Conservation (phyloP, 192 early-diverging fungal genomes). For the Coemansia sp. region DNA sequence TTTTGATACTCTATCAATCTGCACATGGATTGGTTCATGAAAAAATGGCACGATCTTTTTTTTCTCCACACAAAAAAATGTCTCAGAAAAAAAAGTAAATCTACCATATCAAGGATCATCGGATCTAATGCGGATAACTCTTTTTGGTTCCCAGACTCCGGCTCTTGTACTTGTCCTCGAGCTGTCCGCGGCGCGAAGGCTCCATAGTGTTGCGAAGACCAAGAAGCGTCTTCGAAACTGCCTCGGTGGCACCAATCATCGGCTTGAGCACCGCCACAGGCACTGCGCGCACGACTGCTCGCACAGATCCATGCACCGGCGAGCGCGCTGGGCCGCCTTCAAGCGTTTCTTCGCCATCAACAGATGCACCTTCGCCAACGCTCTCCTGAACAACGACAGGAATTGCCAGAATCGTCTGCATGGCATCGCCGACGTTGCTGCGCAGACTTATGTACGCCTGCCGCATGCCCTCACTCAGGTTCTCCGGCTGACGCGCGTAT, state of each 20-base stretch:
- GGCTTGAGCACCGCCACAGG: constrained; percentile 92
- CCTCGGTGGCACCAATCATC: constrained; percentile 94
- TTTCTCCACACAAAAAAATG: neutral
- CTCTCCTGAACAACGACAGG: constrained; percentile 81
- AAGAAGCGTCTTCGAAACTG: constrained; percentile 86
- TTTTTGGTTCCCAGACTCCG: constrained; percentile 42
- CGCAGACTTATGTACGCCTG: constrained; percentile 80
- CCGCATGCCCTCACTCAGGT: constrained; percentile 82
- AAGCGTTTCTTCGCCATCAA: constrained; percentile 17
- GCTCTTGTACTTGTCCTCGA: constrained; percentile 72
- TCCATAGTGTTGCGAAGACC: constrained; percentile 92
- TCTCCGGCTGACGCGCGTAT: constrained; percentile 82
- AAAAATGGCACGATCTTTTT: neutral
- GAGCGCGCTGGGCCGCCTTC: constrained; percentile 53
- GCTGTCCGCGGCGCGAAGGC: constrained; percentile 71
- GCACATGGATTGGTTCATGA: neutral
- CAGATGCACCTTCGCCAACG: constrained; percentile 29
- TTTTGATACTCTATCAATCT: neutral
- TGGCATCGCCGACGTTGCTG: constrained; percentile 79
- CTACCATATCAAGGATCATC: neutral
- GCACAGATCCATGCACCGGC: constrained; percentile 53
- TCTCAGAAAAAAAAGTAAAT: neutral
- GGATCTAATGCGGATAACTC: constrained; percentile 21
- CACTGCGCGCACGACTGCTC: constrained; percentile 60
- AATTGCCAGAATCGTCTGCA: constrained; percentile 86